A percentile compares a stretch with the other conserved stretches of the same genome.
Evolutionary conservation across 139 green algal genomes (phyloP).

Genomic region (Chlorella sp.): DNA sequence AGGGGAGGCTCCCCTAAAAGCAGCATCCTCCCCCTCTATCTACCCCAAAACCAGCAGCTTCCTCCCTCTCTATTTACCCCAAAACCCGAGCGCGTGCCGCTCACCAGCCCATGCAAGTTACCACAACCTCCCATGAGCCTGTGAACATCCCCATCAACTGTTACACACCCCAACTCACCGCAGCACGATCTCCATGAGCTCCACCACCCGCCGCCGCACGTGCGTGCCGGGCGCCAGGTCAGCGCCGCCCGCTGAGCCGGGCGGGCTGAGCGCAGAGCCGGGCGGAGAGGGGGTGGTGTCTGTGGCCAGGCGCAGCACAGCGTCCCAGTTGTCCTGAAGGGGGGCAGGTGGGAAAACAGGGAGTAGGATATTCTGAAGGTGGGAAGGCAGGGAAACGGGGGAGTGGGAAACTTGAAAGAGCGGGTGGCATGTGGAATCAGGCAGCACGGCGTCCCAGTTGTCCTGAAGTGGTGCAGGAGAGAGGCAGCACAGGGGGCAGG

Average conservation of each 20-base stretch:
- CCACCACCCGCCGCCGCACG: conserved; percentile 68
- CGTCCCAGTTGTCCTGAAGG: conserved; percentile 67
- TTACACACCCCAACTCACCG: conserved; percentile 11
- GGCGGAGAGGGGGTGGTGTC: conserved; percentile 33
- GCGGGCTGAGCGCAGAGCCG: background rate
- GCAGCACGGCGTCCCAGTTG: background rate
- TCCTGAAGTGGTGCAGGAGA: background rate
- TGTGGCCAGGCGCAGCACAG: conserved; percentile 65
- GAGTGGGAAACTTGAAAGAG: no score
- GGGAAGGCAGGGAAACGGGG: background rate
- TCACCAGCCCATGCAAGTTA: no score
- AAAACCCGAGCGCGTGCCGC: no score
- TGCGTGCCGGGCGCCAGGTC: conserved; percentile 25
- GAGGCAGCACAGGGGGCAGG: background rate
- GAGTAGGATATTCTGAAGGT: conserved; percentile 42
- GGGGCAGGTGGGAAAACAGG: background rate
- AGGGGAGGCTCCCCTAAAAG: no score
- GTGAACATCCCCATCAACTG: background rate
- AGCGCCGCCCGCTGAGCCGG: background rate
- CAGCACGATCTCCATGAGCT: conserved; percentile 79
- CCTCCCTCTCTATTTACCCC: no score
- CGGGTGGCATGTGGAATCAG: no score
- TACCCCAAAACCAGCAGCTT: no score
- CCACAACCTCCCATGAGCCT: background rate
- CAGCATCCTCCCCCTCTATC: no score